Evolutionary conservation across 2,329 filamentous ascomycete species (phyloP), one percentile per base, ranked within the genome.

Genomic region (Byssochlamys sp.): DNA sequence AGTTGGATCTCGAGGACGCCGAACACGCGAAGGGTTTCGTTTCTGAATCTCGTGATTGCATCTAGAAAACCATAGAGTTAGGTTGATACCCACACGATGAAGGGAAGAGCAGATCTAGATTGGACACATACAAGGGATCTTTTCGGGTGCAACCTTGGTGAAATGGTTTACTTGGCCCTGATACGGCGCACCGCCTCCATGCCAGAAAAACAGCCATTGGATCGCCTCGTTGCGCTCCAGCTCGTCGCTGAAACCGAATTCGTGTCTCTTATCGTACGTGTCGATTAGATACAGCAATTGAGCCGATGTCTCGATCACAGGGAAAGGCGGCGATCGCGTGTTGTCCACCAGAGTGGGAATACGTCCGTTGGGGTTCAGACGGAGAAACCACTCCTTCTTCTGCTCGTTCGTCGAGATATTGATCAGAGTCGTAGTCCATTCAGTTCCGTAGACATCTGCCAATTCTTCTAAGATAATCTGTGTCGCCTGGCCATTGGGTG

Each of bases 1-100:
- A 82, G 70, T 9, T 75, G 78, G 57, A 81, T 79, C n/a, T 82
- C 80, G n/a, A 82, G 72, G n/a, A 83, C 80, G 54, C 78, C 79
- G 61, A 73, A 81, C 10, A 81, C 76, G 4, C 80, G 75, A 2
- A 80, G 69, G 1, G 75, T 78, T 64, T 82, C 79, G 55, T 80
- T 81, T 53, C 68, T 71, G 74, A 79, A 82, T 35, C 78, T 75
- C 25, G 76, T 71, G 62, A 81, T 78, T 11, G 79, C 79, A 66
- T 78, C 66, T 70, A 52, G 14, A 19, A 12, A n/a, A n/a, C 4
- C 9, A 7, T 9, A n/a, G n/a, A 45, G 39, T 45, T n/a, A 45
- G 39, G 3, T 19, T 14, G n/a, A n/a, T 45, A 19, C 2, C 7
- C n/a, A 6, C 19, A 6, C 19, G 19, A 10, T 9, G 6, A 19